A percentile compares a stretch with the other conserved stretches of the same genome.
Evolutionary conservation across 345 rosid species (phyloP).

Genomic region (Hirschfeldia incana): DNA sequence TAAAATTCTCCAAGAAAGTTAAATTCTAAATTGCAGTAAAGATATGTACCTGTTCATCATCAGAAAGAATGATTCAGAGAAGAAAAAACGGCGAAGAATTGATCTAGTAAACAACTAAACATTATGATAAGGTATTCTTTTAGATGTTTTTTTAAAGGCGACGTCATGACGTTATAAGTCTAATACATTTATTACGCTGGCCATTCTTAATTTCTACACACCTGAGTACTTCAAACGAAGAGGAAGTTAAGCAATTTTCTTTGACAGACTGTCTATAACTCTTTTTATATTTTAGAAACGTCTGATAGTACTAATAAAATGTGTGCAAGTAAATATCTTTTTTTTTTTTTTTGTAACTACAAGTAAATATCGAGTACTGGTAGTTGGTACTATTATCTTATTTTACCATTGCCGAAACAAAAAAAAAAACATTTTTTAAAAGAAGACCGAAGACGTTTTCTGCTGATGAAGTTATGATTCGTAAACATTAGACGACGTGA

Average conservation of each 20-base stretch:
- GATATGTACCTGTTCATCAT: neutral
- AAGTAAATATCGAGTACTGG: neutral
- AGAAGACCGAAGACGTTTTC: constrained; percentile 2
- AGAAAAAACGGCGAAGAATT: neutral
- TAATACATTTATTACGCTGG: neutral
- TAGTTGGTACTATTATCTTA: neutral
- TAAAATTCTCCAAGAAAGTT: neutral
- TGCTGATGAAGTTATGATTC: constrained; percentile 17
- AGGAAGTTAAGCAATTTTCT: neutral
- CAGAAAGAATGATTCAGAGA: constrained; percentile 19
- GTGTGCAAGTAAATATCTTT: neutral
- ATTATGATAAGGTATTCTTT: neutral
- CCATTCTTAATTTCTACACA: neutral
- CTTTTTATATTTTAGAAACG: neutral
- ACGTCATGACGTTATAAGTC: neutral
- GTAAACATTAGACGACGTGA: constrained; percentile 20
- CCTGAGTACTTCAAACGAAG: constrained; percentile 27
- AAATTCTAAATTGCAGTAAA: neutral
- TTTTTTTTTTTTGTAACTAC: neutral
- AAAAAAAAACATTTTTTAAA: neutral
- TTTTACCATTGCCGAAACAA: neutral
- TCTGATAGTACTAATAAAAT: neutral
- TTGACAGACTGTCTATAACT: neutral
- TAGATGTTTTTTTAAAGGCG: neutral
- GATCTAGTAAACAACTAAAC: constrained; percentile 3